These are phyloP conservation scores for Pseudogymnoascus sp. DNA, from an alignment of 2,329 filamentous ascomycete species.

Conservation along the genomic window DNA sequence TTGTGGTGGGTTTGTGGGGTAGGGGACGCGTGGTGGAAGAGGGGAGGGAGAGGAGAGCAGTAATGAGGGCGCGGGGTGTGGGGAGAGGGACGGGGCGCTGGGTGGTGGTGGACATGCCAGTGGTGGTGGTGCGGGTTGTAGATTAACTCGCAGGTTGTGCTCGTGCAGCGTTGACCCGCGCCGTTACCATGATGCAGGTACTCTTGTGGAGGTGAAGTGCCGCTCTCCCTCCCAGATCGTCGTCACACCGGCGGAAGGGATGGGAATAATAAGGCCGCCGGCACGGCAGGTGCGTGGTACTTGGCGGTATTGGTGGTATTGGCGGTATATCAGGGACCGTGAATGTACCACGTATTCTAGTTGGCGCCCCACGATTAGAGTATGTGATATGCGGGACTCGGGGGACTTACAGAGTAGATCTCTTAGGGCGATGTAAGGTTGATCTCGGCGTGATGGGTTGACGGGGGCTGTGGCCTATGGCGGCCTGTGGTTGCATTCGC, in stretches of 20 bases:
- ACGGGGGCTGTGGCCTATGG: not conserved
- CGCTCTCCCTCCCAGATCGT: not conserved
- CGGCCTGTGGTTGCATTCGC: slow-evolving; percentile 2
- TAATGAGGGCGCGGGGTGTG: slow-evolving; percentile 23
- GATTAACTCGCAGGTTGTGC: not conserved
- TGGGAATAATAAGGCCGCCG: not conserved
- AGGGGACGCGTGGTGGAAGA: not conserved
- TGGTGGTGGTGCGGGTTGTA: not conserved
- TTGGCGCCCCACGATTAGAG: slow-evolving; percentile 1
- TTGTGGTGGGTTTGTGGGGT: not conserved
- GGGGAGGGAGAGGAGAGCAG: slow-evolving; percentile 23
- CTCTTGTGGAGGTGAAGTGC: slow-evolving; percentile 5
- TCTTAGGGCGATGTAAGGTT: not conserved
- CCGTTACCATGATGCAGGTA: slow-evolving; percentile 7
- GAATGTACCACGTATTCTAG: not conserved
- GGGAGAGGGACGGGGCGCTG: slow-evolving; percentile 14
- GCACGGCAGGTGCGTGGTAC: not conserved
- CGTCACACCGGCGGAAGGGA: not conserved
- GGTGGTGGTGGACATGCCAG: not conserved
- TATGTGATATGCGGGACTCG: not conserved
- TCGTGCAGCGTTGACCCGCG: slow-evolving; percentile 6
- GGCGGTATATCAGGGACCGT: not conserved
- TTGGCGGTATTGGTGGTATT: not conserved
- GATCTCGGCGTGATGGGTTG: not conserved
- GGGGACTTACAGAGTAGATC: not conserved